These are phyloP conservation scores for Gossypium anomalum DNA, from an alignment of 345 rosid species.

Conservation along the genomic window DNA sequence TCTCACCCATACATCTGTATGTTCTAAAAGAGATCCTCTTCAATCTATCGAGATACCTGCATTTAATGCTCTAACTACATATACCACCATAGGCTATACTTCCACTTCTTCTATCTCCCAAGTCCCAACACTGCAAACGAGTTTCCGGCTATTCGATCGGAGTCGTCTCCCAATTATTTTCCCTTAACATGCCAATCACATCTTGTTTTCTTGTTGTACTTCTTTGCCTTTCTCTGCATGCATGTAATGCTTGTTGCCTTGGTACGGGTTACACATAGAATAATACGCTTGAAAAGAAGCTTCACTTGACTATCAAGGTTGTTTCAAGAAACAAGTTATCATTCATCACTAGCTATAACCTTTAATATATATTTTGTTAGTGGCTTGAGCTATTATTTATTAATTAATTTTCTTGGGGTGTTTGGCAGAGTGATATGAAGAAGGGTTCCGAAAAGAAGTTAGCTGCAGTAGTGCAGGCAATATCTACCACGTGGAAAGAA, in stretches of 20 bases:
- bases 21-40: conserved; percentile 31
- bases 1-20: conserved; percentile 49
- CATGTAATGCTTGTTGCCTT: conserved; percentile 46
- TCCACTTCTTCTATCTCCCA: not conserved
- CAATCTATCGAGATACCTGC: conserved; percentile 22
- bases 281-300: conserved; percentile 24
- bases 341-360: not conserved
- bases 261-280: conserved; percentile 16
- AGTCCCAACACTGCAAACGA: not conserved
- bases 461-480: conserved; percentile 9
- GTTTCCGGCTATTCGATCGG: not conserved
- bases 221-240: conserved; percentile 35
- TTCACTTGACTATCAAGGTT: conserved; percentile 28
- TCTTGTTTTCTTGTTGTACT: conserved; percentile 31
- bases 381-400: not conserved
- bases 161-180: not conserved
- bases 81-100: conserved; percentile 17
- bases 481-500: too few relatives aligned
- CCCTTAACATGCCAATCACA: conserved; percentile 30
- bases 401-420: not conserved
- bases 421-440: conserved; percentile 17
- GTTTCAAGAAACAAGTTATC: not conserved
- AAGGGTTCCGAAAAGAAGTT: conserved; percentile 8
- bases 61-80: conserved; percentile 44
- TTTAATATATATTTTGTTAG: not conserved